phyloP scores from a whole-genome alignment of 352 stramenopile species.

The Pythium myriotylum region DNA sequence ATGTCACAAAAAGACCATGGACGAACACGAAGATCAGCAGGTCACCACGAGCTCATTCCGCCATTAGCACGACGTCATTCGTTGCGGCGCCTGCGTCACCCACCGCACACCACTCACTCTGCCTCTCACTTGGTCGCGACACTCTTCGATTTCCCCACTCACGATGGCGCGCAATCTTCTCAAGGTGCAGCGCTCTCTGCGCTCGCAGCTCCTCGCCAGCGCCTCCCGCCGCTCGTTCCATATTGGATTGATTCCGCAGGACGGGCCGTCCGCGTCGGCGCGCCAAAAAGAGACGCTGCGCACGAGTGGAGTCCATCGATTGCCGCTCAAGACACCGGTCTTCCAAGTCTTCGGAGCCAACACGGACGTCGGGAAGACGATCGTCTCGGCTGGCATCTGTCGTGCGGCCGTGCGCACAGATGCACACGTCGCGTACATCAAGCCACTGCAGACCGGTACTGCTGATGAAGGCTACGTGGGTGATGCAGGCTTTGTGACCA shows the following conservation, averaged over 20 bases:
- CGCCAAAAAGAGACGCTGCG: conserved; percentile 54
- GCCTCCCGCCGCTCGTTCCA: conserved; percentile 37
- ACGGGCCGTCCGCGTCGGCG: conserved; percentile 34
- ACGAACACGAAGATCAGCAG: conserved; percentile 16
- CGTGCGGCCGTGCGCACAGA: conserved; percentile 52
- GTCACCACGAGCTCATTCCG: conserved; percentile 7
- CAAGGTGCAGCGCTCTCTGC: conserved; percentile 19
- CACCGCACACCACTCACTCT: conserved; percentile 1
- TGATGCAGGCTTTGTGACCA: conserved; percentile 87
- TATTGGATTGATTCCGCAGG: conserved; percentile 41
- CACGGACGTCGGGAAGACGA: conserved; percentile 97
- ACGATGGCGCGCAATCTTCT: conserved; percentile 16
- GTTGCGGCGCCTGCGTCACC: not conserved
- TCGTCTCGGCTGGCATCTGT: conserved; percentile 94
- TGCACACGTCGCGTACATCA: conserved; percentile 91
- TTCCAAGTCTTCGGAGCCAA: conserved; percentile 97
- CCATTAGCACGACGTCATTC: conserved; percentile 7
- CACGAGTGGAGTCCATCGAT: conserved; percentile 46
- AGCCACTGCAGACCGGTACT: conserved; percentile 95
- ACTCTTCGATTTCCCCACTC: not conserved
- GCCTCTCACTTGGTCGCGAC: not conserved
- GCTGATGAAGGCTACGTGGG: conserved; percentile 65
- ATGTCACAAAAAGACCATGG: conserved; percentile 26
- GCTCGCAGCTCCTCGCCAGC: conserved; percentile 7
- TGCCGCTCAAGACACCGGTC: conserved; percentile 68